Evolutionary conservation across 148 eudicot species (phyloP).

Genomic region (Cornus florida): DNA sequence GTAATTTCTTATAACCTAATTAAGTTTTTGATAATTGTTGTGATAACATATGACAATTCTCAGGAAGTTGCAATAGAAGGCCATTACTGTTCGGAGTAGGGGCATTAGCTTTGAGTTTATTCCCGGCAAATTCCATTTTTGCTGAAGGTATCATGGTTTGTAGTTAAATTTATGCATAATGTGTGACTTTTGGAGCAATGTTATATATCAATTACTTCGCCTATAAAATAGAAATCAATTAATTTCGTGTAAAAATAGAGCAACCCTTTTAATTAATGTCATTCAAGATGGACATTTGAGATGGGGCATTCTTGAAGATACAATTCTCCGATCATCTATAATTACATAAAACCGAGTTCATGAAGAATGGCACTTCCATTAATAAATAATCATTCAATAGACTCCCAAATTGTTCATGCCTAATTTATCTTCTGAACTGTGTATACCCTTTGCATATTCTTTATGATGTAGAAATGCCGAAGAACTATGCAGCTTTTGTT

Average conservation of each 20-base stretch:
- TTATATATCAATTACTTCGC: background rate
- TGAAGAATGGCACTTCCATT: background rate
- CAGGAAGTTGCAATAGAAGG: slow-evolving; percentile 54
- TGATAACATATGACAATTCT: slow-evolving; percentile 18
- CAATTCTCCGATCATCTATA: slow-evolving; percentile 7
- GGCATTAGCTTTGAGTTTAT: slow-evolving; percentile 43
- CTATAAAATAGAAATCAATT: background rate
- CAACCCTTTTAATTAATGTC: background rate
- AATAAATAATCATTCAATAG: background rate
- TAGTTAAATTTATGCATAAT: background rate
- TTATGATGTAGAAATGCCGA: slow-evolving; percentile 43
- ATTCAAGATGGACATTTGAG: background rate
- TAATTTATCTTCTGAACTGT: background rate
- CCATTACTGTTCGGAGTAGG: slow-evolving; percentile 56
- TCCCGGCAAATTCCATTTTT: slow-evolving; percentile 40
- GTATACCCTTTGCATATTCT: background rate
- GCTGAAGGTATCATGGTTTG: slow-evolving; percentile 53
- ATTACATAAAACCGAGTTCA: background rate
- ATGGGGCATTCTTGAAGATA: background rate
- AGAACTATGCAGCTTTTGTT: slow-evolving; percentile 53
- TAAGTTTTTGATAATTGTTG: background rate
- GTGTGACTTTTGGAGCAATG: background rate
- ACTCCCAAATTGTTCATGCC: background rate
- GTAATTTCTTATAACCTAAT: background rate
- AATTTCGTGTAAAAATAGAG: background rate